phyloP scores from a whole-genome alignment of 305 asterid species.

The Fraxinus angustifolia region DNA sequence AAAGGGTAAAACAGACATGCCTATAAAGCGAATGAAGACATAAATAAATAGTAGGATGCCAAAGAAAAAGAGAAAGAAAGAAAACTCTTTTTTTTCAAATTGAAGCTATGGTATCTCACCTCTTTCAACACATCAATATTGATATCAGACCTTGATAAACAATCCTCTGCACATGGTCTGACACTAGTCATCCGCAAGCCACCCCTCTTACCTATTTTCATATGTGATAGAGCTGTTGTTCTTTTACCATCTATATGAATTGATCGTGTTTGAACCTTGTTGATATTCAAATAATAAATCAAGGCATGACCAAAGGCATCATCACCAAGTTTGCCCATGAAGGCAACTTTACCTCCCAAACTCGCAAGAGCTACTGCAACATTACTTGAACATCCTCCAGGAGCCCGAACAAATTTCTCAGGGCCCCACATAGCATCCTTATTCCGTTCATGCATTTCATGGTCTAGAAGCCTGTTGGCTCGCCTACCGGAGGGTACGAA shows the following conservation, averaged over 20 bases:
- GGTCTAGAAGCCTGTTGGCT: slow-evolving; percentile 73
- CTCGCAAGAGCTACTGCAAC: slow-evolving; percentile 86
- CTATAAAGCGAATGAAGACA: not conserved
- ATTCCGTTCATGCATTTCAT: slow-evolving; percentile 62
- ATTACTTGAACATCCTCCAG: slow-evolving; percentile 82
- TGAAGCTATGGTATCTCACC: slow-evolving; percentile 42
- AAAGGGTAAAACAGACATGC: not conserved
- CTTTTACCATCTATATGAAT: slow-evolving; percentile 56
- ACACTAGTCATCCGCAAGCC: slow-evolving; percentile 57
- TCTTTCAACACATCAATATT: slow-evolving; percentile 85
- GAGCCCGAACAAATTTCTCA: slow-evolving; percentile 76
- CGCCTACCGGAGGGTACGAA: slow-evolving; percentile 76
- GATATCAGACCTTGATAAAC: slow-evolving; percentile 70
- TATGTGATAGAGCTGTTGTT: slow-evolving; percentile 57
- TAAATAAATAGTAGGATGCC: not conserved
- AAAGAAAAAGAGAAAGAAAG: not conserved
- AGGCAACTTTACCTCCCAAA: slow-evolving; percentile 90
- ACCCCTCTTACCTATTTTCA: slow-evolving; percentile 75
- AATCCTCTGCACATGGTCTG: slow-evolving; percentile 83
- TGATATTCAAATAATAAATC: slow-evolving; percentile 55
- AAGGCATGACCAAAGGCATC: slow-evolving; percentile 77
- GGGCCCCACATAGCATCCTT: slow-evolving; percentile 73
- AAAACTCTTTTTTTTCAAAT: not conserved
- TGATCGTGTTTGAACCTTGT: slow-evolving; percentile 83
- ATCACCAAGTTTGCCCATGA: slow-evolving; percentile 95